A percentile compares a stretch with the other conserved stretches of the same genome.
Conservation (phyloP, 75 land plant species). For the Sequoia sempervirens region DNA sequence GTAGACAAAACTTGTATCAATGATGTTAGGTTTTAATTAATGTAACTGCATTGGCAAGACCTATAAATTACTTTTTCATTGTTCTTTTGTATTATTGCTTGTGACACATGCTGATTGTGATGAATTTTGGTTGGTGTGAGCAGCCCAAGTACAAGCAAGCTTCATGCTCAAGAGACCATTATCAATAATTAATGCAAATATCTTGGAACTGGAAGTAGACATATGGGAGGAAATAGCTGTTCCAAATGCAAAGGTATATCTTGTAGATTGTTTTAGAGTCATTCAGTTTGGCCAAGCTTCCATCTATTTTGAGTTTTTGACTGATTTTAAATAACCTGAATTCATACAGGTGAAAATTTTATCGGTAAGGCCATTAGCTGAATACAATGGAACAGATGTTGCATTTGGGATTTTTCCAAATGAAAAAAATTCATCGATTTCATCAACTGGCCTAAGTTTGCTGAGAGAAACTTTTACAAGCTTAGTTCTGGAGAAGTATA, state of each 20-base stretch:
- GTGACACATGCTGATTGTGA: not conserved
- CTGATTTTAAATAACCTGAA: not conserved
- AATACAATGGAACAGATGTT: conserved; percentile 43
- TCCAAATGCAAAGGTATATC: conserved; percentile 31
- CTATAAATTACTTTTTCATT: not conserved
- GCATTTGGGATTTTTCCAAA: conserved; percentile 50
- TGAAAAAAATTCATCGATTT: conserved; percentile 29
- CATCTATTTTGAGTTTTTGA: not conserved
- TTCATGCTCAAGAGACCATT: conserved; percentile 46
- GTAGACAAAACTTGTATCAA: not conserved
- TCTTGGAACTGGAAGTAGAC: conserved; percentile 36
- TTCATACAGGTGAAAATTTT: conserved; percentile 38
- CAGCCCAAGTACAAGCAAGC: conserved; percentile 62
- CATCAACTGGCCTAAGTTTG: conserved; percentile 41
- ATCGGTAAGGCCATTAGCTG: conserved; percentile 24
- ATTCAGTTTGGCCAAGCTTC: not conserved
- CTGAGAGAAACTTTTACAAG: conserved; percentile 46
- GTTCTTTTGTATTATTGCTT: not conserved
- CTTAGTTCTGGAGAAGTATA: conserved; percentile 37
- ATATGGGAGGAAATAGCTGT: conserved; percentile 44
- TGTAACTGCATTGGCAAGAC: not conserved
- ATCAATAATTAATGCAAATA: conserved; percentile 29
- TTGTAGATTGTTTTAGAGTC: conserved; percentile 1
- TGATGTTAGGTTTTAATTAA: not conserved
- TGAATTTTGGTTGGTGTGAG: not conserved